These are phyloP conservation scores for Moricandia moricandioides DNA, from an alignment of 345 rosid genomes.

Conservation along the genomic window DNA sequence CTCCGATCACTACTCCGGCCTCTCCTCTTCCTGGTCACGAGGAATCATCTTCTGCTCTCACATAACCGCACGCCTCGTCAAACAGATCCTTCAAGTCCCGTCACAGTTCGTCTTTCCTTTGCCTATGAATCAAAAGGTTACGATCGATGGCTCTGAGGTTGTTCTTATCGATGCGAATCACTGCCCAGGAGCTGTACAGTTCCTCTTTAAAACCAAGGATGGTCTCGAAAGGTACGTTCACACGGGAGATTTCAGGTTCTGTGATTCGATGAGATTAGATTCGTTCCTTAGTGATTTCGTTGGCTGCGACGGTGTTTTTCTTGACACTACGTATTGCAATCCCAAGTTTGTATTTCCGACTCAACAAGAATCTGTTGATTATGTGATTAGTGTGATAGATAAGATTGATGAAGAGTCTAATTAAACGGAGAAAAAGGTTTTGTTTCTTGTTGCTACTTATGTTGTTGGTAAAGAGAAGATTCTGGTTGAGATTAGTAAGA, in stretches of 20 bases:
- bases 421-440: slow-evolving; percentile 36
- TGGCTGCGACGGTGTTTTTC: slow-evolving; percentile 70
- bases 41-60: slow-evolving; percentile 76
- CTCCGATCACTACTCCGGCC: slow-evolving; percentile 81
- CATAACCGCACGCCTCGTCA: slow-evolving; percentile 59
- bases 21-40: slow-evolving; percentile 62
- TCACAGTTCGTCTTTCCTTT: slow-evolving; percentile 50
- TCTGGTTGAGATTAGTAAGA: slow-evolving; percentile 58
- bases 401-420: slow-evolving; percentile 43
- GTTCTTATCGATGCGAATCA: slow-evolving; percentile 72
- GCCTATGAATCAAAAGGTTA: slow-evolving; percentile 42
- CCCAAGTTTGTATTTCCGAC: slow-evolving; percentile 71
- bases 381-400: slow-evolving; percentile 57
- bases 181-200: slow-evolving; percentile 89
- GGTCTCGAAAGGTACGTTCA: slow-evolving; percentile 58
- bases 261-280: slow-evolving; percentile 54
- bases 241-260: slow-evolving; percentile 80
- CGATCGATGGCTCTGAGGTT: slow-evolving; percentile 69
- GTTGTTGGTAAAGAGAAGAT: slow-evolving; percentile 88
- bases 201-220: slow-evolving; percentile 59
- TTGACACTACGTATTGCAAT: slow-evolving; percentile 86
- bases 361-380: slow-evolving; percentile 74
- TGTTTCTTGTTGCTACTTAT: slow-evolving; percentile 92
- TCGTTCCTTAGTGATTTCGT: slow-evolving; percentile 44
- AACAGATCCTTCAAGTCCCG: slow-evolving; percentile 47